phyloP scores from a whole-genome alignment of 2,329 filamentous ascomycete species.

The Penicillium janthinellum region DNA sequence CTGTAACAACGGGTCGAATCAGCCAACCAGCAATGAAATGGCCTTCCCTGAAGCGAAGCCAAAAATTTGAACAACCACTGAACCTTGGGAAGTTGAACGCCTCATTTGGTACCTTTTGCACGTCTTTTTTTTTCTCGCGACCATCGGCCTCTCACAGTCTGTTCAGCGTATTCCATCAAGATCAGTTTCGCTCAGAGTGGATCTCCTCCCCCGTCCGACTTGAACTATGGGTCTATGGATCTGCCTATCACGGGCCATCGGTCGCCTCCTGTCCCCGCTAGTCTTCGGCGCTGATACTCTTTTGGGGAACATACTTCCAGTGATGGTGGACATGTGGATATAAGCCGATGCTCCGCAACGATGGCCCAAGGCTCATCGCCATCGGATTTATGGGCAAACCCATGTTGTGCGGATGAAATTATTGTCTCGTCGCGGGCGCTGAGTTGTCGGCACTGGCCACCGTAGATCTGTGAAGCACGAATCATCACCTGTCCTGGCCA shows the following conservation, averaged over 20 bases:
- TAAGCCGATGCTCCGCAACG: no score
- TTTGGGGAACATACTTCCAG: constrained; percentile 21
- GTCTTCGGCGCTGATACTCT: constrained; percentile 24
- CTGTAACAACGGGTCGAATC: neutral
- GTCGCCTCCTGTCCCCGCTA: constrained; percentile 9
- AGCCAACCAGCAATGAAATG: neutral
- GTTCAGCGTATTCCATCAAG: constrained; percentile 7
- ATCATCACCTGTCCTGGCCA: neutral
- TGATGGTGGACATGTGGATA: constrained; percentile 3
- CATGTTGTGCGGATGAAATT: constrained; percentile 1
- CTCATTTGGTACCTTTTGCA: neutral
- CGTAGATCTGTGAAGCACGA: neutral
- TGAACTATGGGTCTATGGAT: constrained; percentile 26
- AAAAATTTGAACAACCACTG: neutral
- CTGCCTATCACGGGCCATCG: constrained; percentile 23
- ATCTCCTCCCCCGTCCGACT: constrained; percentile 3
- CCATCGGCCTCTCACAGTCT: constrained; percentile 7
- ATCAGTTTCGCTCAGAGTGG: constrained; percentile 14
- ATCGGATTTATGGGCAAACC: constrained; percentile 5
- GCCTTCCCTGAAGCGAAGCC: constrained; percentile 4
- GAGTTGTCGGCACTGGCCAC: neutral
- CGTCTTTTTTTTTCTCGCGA: neutral
- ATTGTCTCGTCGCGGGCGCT: constrained; percentile 6
- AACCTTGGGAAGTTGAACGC: neutral
- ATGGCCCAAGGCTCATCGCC: constrained; percentile 9